Evolutionary conservation across 2,329 filamentous ascomycete genomes (phyloP).

Genomic region (Pyrenochaeta sp.): DNA sequence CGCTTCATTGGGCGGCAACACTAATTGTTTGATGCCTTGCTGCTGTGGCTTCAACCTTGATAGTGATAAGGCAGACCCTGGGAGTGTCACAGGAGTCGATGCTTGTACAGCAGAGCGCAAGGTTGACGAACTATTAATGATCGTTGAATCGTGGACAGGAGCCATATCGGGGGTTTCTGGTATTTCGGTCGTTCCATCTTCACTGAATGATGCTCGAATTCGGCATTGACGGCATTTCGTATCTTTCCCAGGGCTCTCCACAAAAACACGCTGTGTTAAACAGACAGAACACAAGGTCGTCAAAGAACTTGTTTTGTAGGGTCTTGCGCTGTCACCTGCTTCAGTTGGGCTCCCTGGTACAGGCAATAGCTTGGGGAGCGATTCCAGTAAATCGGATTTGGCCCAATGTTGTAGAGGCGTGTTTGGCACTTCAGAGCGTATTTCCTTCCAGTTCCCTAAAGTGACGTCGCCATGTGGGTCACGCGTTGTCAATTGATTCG

Average conservation of each 20-base stretch:
- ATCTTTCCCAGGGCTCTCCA: background rate
- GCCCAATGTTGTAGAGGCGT: conserved; percentile 23
- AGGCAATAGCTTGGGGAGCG: background rate
- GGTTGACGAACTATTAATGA: background rate
- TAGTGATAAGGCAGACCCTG: too few species aligned
- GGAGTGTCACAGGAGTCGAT: background rate
- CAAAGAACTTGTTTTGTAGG: background rate
- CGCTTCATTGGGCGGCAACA: too few species aligned
- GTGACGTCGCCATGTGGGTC: too few species aligned
- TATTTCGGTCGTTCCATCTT: conserved; percentile 14
- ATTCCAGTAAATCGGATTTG: conserved; percentile 4
- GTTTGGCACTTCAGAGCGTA: conserved; percentile 16
- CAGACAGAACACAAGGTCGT: conserved; percentile 18
- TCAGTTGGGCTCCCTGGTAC: too few species aligned
- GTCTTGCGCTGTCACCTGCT: too few species aligned
- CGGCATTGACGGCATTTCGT: conserved; percentile 16
- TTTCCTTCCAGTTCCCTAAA: too few species aligned
- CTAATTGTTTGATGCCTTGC: too few species aligned
- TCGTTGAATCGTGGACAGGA: background rate
- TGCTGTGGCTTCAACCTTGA: too few species aligned
- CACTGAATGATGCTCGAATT: conserved; percentile 2
- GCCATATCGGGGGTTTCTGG: conserved; percentile 20
- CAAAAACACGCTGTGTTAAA: conserved; percentile 12
- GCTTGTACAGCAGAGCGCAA: background rate
- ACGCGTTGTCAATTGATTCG: background rate